A percentile compares a stretch with the other conserved stretches of the same genome.
These are phyloP conservation scores for Beauveria australis DNA, from an alignment of 2,329 filamentous ascomycete genomes.

Conservation along the genomic window DNA sequence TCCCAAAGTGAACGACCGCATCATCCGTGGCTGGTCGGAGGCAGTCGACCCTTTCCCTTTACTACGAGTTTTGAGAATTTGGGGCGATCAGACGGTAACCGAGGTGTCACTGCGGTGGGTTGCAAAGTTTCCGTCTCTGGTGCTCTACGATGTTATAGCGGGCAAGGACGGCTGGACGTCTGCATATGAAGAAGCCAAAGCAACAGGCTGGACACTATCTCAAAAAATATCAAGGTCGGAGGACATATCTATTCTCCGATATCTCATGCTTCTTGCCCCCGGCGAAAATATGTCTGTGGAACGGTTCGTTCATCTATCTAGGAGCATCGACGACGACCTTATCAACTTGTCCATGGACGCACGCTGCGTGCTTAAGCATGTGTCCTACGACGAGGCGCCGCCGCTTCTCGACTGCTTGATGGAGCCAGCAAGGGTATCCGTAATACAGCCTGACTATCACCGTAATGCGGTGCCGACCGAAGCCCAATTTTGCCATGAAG, in stretches of 20 bases:
- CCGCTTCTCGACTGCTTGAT: constrained; percentile 26
- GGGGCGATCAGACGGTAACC: constrained; percentile 33
- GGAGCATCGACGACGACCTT: constrained; percentile 28
- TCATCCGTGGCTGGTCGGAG: constrained; percentile 38
- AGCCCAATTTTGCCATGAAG: constrained; percentile 24
- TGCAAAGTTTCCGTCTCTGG: constrained; percentile 34
- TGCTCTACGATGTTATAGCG: constrained; percentile 35
- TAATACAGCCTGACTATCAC: constrained; percentile 22
- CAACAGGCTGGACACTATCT: constrained; percentile 27
- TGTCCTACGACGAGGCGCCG: constrained; percentile 22
- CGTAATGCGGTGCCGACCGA: constrained; percentile 21
- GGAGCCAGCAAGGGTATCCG: constrained; percentile 22
- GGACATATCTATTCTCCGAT: constrained; percentile 24
- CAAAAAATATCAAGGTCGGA: constrained; percentile 18
- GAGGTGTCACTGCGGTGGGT: constrained; percentile 32
- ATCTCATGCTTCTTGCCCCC: constrained; percentile 28
- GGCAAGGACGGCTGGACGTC: constrained; percentile 28
- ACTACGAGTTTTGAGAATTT: constrained; percentile 38
- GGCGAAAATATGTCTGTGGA: constrained; percentile 18
- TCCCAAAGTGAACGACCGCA: constrained; percentile 33
- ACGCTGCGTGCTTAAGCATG: constrained; percentile 24
- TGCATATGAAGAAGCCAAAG: constrained; percentile 16
- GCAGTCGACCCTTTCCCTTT: constrained; percentile 34
- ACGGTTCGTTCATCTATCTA: constrained; percentile 20
- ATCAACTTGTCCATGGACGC: constrained; percentile 26